Evolutionary conservation across 106 monocot genomes (phyloP).

Genomic region (Dendrobium nobile): DNA sequence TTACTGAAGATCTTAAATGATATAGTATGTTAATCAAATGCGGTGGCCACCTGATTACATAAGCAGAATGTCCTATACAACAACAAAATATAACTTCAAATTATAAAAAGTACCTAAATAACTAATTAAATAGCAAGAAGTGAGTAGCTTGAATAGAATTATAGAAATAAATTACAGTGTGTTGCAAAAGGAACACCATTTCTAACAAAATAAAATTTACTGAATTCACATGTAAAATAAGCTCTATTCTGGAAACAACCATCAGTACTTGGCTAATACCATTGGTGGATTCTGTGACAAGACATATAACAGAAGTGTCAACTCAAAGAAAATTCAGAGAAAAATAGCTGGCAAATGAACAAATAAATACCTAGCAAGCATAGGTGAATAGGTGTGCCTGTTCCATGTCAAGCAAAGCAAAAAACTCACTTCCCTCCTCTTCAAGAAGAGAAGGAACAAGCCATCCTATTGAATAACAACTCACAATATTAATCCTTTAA

Average conservation of each 20-base stretch:
- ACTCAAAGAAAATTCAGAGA: background rate
- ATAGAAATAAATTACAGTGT: background rate
- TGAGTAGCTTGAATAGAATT: background rate
- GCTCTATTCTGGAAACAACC: conserved; percentile 62
- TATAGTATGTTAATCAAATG: background rate
- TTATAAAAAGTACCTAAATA: background rate
- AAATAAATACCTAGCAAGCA: conserved; percentile 76
- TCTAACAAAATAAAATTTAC: conserved; percentile 37
- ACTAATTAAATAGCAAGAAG: background rate
- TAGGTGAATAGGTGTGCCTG: conserved; percentile 82
- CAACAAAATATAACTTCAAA: background rate
- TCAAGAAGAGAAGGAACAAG: conserved; percentile 81
- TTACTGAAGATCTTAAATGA: background rate
- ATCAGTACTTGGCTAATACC: conserved; percentile 55
- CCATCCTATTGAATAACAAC: conserved; percentile 45
- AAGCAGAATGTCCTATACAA: background rate
- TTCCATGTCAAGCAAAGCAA: conserved; percentile 42
- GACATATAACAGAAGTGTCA: conserved; percentile 6
- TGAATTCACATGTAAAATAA: conserved; percentile 97
- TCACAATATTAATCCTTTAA: background rate
- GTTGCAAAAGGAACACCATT: conserved; percentile 6
- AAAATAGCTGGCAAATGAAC: conserved; percentile 7
- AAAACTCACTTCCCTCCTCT: conserved; percentile 63
- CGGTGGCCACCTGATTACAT: background rate
- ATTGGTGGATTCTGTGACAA: conserved; percentile 80